Evolutionary conservation across 495 filamentous ascomycete genomes (phyloP).

Genomic region (Apiosordaria backusii): DNA sequence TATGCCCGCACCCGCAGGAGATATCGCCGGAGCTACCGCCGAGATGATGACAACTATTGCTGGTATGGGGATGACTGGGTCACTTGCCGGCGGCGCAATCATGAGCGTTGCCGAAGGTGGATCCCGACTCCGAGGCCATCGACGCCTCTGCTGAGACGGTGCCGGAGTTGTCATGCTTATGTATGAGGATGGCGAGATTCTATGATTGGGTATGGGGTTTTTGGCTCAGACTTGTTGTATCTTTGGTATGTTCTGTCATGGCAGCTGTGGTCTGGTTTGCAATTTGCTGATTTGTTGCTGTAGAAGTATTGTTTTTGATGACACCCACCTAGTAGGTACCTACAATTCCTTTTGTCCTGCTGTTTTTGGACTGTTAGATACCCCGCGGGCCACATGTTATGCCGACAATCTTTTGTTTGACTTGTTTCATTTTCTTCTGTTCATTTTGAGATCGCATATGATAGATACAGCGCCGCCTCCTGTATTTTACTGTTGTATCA

Average conservation of each 20-base stretch:
- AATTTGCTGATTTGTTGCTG: neutral
- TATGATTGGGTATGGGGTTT: neutral
- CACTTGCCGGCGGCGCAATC: slow-evolving; percentile 1
- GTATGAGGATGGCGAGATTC: neutral
- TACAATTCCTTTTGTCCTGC: no score
- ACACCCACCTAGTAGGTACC: no score
- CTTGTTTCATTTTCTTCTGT: no score
- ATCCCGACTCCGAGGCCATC: neutral
- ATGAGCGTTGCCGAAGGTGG: neutral
- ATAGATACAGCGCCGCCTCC: no score
- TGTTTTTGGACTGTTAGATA: no score
- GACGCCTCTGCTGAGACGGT: neutral
- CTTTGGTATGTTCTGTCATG: neutral
- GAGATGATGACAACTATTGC: neutral
- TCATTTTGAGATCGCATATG: no score
- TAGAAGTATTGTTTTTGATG: neutral
- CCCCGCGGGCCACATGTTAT: no score
- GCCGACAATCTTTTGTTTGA: no score
- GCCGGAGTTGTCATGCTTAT: neutral
- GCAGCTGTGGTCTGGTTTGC: neutral
- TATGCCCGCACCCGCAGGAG: neutral
- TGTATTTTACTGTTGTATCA: no score
- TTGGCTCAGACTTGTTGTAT: neutral
- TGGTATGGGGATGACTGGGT: neutral
- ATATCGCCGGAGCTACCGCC: neutral